A percentile compares a stretch with the other conserved stretches of the same genome.
Evolutionary conservation across 2,329 filamentous ascomycete species (phyloP).

Genomic region (Fusarium sp.): DNA sequence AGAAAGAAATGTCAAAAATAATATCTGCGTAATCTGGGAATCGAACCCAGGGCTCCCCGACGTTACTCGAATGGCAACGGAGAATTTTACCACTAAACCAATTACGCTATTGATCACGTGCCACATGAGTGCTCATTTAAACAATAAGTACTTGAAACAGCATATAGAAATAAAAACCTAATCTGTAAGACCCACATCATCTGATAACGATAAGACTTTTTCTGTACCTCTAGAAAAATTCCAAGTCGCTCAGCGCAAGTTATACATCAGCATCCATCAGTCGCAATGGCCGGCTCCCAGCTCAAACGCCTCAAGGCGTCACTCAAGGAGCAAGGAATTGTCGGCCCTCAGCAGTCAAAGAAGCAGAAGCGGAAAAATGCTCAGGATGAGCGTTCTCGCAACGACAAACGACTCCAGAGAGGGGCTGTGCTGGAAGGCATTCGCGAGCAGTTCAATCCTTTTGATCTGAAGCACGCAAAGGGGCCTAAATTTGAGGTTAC

Average conservation of each 20-base stretch:
- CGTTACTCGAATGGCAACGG: constrained; percentile 19
- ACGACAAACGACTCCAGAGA: constrained; percentile 78
- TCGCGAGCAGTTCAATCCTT: constrained; percentile 96
- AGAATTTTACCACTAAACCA: constrained; percentile 8
- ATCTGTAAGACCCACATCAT: constrained; percentile 13
- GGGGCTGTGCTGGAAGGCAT: constrained; percentile 83
- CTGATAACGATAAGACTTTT: constrained; percentile 46
- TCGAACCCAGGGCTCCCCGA: constrained; percentile 21
- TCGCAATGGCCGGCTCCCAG: constrained; percentile 90
- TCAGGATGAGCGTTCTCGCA: constrained; percentile 70
- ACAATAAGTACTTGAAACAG: neutral
- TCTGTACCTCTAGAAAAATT: constrained; percentile 36
- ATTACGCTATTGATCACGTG: neutral
- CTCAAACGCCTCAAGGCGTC: constrained; percentile 95
- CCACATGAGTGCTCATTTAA: too few relatives aligned
- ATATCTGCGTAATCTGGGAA: constrained; percentile 14
- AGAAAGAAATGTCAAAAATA: neutral
- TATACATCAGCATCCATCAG: constrained; percentile 24
- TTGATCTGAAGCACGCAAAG: constrained; percentile 86
- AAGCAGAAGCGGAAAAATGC: constrained; percentile 85
- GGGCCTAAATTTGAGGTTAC: constrained; percentile 88
- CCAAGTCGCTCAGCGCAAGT: constrained; percentile 17
- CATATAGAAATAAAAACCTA: too few relatives aligned
- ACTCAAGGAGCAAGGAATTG: constrained; percentile 86
- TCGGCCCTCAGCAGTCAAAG: constrained; percentile 92